Percentiles rank a stretch among this genome's conserved stretches.
Evolutionary conservation across 495 filamentous ascomycete species (phyloP).

Genomic region (Penicillium longicatenatum): DNA sequence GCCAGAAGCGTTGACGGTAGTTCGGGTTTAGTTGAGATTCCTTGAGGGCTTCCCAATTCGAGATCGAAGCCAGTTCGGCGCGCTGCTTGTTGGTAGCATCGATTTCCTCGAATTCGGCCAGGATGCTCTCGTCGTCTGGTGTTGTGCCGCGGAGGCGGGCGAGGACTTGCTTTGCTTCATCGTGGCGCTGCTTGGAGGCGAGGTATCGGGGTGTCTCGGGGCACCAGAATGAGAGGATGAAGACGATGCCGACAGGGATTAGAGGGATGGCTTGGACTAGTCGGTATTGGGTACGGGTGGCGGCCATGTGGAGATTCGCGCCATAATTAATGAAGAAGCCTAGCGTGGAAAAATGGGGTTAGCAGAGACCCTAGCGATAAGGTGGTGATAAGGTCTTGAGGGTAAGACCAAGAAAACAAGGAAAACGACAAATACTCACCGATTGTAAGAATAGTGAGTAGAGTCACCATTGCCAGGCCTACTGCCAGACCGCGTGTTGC

Average conservation of each 20-base stretch:
- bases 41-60: conserved; percentile 44
- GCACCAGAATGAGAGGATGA: conserved; percentile 37
- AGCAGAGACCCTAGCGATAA: background rate
- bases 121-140: conserved; percentile 31
- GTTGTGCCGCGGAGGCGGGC: conserved; percentile 41
- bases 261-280: conserved; percentile 47
- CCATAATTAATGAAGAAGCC: conserved; percentile 54
- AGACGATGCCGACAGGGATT: conserved; percentile 42
- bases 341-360: conserved; percentile 1
- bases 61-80: conserved; percentile 31
- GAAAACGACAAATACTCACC: conserved; percentile 43
- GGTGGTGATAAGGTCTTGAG: background rate
- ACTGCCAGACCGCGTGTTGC: conserved; percentile 52
- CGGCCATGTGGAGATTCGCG: conserved; percentile 40
- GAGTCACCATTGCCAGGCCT: conserved; percentile 52
- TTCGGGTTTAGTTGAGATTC: conserved; percentile 43
- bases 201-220: conserved; percentile 48
- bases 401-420: no score
- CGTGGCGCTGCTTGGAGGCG: conserved; percentile 35
- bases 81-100: conserved; percentile 33
- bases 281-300: conserved; percentile 44
- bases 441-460: conserved; percentile 39
- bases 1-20: conserved; percentile 50
- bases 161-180: conserved; percentile 37
- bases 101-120: conserved; percentile 41